Percentiles rank a stretch among this genome's conserved stretches.
These are phyloP conservation scores for Ogataea salicorniae DNA, from an alignment of 805 yeast species.

Conservation along the genomic window DNA sequence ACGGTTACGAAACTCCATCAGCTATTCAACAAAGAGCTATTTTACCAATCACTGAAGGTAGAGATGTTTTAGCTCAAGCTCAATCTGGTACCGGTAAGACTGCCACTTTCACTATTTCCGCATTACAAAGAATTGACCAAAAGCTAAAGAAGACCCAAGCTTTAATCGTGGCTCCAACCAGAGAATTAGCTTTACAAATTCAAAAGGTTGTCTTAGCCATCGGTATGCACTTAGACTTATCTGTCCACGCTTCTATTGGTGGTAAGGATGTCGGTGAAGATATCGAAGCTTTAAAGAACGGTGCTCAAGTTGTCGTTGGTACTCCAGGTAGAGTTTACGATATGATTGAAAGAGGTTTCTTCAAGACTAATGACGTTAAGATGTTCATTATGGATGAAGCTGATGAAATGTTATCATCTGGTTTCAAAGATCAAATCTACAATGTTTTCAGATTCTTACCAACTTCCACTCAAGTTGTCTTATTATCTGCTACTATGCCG, in stretches of 20 bases:
- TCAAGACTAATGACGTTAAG: conserved; percentile 71
- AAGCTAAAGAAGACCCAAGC: conserved; percentile 77
- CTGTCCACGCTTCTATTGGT: conserved; percentile 90
- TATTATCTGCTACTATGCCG: conserved; percentile 93
- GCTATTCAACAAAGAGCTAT: conserved; percentile 98
- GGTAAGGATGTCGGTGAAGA: conserved; percentile 85
- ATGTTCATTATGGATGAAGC: conserved; percentile 95
- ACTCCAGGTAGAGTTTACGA: conserved; percentile 96
- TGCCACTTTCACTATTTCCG: conserved; percentile 94
- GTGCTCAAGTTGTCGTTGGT: conserved; percentile 91
- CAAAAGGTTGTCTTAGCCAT: conserved; percentile 80
- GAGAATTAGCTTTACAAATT: conserved; percentile 93
- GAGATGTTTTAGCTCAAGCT: conserved; percentile 97
- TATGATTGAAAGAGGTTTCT: conserved; percentile 77
- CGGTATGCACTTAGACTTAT: conserved; percentile 83
- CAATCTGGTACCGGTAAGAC: conserved; percentile 99
- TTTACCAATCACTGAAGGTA: conserved; percentile 87
- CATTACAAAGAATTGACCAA: conserved; percentile 80
- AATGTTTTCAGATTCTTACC: conserved; percentile 86
- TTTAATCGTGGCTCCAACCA: conserved; percentile 86
- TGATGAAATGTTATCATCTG: conserved; percentile 87
- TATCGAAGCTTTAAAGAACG: conserved; percentile 62
- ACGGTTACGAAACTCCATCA: conserved; percentile 95
- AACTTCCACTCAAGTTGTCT: conserved; percentile 82
- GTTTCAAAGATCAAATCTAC: conserved; percentile 93